These are phyloP conservation scores for Puccinia coronata DNA, from an alignment of 1,284 basidiomycete genomes.

Conservation along the genomic window DNA sequence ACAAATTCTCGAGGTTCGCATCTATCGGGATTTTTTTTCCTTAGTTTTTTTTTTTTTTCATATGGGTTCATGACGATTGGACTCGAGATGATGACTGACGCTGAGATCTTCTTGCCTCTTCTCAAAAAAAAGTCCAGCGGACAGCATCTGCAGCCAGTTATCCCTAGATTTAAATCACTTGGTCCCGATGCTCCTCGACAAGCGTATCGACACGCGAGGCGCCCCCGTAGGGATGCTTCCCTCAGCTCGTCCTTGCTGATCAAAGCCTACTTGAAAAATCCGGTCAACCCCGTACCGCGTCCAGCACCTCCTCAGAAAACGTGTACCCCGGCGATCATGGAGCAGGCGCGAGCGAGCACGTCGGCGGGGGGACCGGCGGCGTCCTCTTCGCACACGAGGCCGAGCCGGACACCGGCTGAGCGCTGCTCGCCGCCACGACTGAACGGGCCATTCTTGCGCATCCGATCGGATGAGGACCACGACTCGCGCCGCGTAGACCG, in stretches of 20 bases:
- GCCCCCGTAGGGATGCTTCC: background rate
- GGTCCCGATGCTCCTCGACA: background rate
- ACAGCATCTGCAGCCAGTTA: background rate
- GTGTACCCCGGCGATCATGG: background rate
- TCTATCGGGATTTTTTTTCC: background rate
- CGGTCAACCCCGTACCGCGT: constrained; percentile 11
- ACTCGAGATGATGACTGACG: background rate
- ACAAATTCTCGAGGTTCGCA: background rate
- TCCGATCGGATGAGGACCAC: background rate
- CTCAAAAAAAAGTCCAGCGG: background rate
- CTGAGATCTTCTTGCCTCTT: background rate
- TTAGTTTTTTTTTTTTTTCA: background rate
- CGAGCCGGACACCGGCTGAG: too few species aligned
- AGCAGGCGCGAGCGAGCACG: background rate
- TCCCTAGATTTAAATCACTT: constrained; percentile 1
- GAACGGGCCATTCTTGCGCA: constrained; percentile 17
- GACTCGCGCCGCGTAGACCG: background rate
- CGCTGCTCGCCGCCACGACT: constrained; percentile 3
- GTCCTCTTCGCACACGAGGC: background rate
- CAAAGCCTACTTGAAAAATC: constrained; percentile 20
- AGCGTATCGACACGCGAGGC: background rate
- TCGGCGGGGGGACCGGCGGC: background rate
- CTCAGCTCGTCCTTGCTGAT: constrained; percentile 13
- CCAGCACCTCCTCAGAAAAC: background rate
- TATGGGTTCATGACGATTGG: background rate